Base-by-base conservation (phyloP, 805 yeast species). In the Ogataea minuta region DNA sequence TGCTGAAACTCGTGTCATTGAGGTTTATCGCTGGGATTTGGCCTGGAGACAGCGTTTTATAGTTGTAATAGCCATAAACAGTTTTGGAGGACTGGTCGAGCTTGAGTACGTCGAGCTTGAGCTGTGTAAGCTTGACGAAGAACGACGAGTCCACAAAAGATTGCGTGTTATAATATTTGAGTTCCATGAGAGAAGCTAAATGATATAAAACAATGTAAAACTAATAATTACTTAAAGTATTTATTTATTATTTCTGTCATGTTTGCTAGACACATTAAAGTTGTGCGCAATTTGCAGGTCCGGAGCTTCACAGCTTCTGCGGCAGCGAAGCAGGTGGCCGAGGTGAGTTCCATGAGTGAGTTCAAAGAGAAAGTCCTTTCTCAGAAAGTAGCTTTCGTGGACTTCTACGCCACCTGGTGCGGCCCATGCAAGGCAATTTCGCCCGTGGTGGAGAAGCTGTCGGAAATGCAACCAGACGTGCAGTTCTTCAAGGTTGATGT, bases 141-240 rank as follows among this genome's bases (percentile, higher is more conserved):
- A 93, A 93, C 0, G 95, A 76, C 1, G 96, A 78, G 54, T 91
- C 97, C 15, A 85, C 80, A 58, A 84, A 84, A 2, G 95, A 81
- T 41, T 76, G 79, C 14, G 79, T 60, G 0, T 84, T 73, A 1
- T 73, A 63, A 50, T 67, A 77, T 37, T 63, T 69, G 15, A 62
- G 23, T 13, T 41, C 37, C 25, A 34, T 36, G 1, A 32, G 3
- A 31, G 40, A 15, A 20, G 15, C 12, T 16, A n/a, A 19, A 19
- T 24, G n/a, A 17, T n/a, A 11, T 13, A 20, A 20, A 25, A 19
- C 13, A 26, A 13, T 26, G 15, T 11, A 11, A 29, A 17, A 19
- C 17, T 20, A 25, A 15, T 13, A 24, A 23, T 30, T 17, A 25
- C 13, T 15, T 5, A 11, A 17, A 17, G 27, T n/a, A n/a, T 19